Conservation (phyloP, 2,329 filamentous ascomycete species). For the Magnaporthiopsis poae region DNA sequence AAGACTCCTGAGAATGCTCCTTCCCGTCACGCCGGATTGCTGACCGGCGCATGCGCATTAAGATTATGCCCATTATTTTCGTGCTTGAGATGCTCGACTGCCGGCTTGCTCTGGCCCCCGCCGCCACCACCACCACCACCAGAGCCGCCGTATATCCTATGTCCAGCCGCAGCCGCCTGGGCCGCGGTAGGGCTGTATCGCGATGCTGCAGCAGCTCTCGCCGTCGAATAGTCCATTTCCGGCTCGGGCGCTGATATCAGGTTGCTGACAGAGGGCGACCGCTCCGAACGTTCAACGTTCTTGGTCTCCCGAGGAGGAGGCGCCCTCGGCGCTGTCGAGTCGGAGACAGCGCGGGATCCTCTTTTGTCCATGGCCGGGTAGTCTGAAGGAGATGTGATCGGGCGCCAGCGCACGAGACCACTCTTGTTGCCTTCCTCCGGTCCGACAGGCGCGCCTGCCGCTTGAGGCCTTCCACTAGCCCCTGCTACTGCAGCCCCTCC, state of each 20-base stretch:
- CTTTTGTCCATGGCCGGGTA: slow-evolving; percentile 1
- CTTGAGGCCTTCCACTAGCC: background rate
- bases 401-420: slow-evolving; percentile 4
- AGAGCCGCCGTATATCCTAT: background rate
- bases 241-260: slow-evolving; percentile 11
- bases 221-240: background rate
- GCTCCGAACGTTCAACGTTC: slow-evolving; percentile 6
- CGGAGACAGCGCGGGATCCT: background rate
- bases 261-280: slow-evolving; percentile 14
- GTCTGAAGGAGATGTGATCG: slow-evolving; percentile 3
- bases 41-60: background rate
- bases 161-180: slow-evolving; percentile 1
- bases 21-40: background rate
- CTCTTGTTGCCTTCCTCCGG: background rate
- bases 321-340: slow-evolving; percentile 4
- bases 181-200: slow-evolving; percentile 2
- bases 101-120: background rate
- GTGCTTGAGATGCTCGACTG: background rate
- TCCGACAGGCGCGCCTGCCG: background rate
- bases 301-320: slow-evolving; percentile 1
- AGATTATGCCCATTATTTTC: background rate
- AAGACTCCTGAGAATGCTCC: background rate
- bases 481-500: background rate
- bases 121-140: too few relatives aligned
- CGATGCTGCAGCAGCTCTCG: background rate